phyloP scores from a whole-genome alignment of 116 monocot species.

The Posidonia oceanica region DNA sequence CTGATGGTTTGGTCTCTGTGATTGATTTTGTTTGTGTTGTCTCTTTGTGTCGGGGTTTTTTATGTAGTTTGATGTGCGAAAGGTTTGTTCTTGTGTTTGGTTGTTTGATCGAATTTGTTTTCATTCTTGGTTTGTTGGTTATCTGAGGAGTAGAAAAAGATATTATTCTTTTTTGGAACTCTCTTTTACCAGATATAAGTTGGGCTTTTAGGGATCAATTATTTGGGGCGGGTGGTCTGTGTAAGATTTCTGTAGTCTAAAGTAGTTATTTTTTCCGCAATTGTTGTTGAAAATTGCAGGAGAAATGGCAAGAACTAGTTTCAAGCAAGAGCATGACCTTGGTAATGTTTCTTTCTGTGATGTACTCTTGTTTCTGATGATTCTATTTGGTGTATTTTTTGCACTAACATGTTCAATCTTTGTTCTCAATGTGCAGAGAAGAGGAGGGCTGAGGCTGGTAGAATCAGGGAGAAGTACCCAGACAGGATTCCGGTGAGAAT shows the following conservation, averaged over 20 bases:
- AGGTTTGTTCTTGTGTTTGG: no score
- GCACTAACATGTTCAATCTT: not conserved
- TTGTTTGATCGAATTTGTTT: not conserved
- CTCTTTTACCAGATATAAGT: not conserved
- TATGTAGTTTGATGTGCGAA: no score
- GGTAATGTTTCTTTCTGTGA: slow-evolving; percentile 1
- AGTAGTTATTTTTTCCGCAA: not conserved
- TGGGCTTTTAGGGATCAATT: not conserved
- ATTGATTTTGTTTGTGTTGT: no score
- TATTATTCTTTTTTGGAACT: not conserved
- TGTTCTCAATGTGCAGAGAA: slow-evolving; percentile 17
- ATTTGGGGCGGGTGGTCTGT: not conserved
- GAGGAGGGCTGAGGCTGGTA: slow-evolving; percentile 27
- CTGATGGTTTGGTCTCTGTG: no score
- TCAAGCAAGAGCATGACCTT: slow-evolving; percentile 17
- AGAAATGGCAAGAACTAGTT: slow-evolving; percentile 13
- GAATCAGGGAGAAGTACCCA: slow-evolving; percentile 43
- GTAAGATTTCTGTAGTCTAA: not conserved
- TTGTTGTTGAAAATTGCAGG: not conserved
- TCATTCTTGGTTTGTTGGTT: not conserved
- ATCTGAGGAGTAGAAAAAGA: not conserved
- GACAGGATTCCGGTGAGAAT: slow-evolving; percentile 40
- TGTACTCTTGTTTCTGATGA: not conserved
- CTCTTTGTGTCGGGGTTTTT: no score
- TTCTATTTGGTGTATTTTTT: not conserved